phyloP scores from a whole-genome alignment of 225 moss, liverwort and hornwort species.

The Pseudoscleropodium purum region DNA sequence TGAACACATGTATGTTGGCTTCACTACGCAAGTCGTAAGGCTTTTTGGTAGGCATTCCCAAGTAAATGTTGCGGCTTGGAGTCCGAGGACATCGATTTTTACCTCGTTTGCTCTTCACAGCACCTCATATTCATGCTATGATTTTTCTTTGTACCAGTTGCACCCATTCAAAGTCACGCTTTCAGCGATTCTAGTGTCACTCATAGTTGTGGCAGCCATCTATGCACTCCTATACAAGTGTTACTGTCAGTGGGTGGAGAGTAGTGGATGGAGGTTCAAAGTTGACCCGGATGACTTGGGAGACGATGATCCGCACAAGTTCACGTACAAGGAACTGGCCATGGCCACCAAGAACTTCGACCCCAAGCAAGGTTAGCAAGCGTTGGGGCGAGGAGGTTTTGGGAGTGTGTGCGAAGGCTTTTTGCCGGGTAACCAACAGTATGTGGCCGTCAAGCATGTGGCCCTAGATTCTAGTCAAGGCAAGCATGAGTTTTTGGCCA shows the following conservation, averaged over 20 bases:
- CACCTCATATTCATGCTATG: no score
- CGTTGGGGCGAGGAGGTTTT: neutral
- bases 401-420: neutral
- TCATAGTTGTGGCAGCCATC: neutral
- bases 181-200: neutral
- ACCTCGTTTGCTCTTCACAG: no score
- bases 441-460: neutral
- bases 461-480: neutral
- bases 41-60: no score
- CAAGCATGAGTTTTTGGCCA: neutral
- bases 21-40: no score
- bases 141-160: accelerated
- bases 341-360: neutral
- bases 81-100: no score
- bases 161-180: neutral
- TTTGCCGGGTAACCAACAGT: neutral
- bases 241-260: neutral
- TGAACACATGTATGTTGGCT: no score
- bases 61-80: no score
- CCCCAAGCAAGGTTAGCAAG: neutral
- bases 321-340: neutral
- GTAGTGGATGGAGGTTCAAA: neutral
- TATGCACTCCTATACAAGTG: no score
- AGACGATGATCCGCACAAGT: neutral
- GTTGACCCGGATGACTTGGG: neutral